Evolutionary conservation across 257 asterid species (phyloP).

Genomic region (Thymus mandschuricus): DNA sequence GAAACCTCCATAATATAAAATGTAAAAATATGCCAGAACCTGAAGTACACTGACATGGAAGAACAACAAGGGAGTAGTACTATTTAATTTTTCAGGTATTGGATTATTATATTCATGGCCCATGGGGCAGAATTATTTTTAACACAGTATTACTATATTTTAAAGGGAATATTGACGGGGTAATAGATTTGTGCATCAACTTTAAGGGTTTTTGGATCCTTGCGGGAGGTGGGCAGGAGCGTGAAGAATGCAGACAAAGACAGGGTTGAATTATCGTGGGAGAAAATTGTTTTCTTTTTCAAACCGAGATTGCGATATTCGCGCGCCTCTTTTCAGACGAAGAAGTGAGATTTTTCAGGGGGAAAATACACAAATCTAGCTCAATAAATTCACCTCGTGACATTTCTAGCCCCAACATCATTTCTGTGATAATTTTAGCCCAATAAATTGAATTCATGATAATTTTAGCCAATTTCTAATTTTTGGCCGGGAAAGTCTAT

Average conservation of each 20-base stretch:
- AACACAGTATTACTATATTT: not conserved
- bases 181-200: not conserved
- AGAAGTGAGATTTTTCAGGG: too few species aligned
- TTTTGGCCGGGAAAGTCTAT: too few species aligned
- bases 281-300: conserved; percentile 25
- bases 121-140: not conserved
- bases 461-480: too few species aligned
- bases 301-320: conserved; percentile 51
- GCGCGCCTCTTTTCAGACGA: conserved; percentile 39
- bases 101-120: not conserved
- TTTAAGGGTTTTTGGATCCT: conserved; percentile 29
- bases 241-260: conserved; percentile 34
- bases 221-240: conserved; percentile 36
- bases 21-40: conserved; percentile 14
- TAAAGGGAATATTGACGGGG: not conserved
- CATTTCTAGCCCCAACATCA: too few species aligned
- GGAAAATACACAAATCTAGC: too few species aligned
- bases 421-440: too few species aligned
- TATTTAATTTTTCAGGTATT: not conserved
- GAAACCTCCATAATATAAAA: conserved; percentile 17
- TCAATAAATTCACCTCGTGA: too few species aligned
- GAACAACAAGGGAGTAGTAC: conserved; percentile 2
- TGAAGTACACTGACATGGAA: conserved; percentile 15
- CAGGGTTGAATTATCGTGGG: conserved; percentile 25
- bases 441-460: too few species aligned